Percentiles rank a stretch among this genome's conserved stretches.
These are phyloP conservation scores for Nicotiana noctiflora DNA, from an alignment of 257 asterid species.

Conservation along the genomic window DNA sequence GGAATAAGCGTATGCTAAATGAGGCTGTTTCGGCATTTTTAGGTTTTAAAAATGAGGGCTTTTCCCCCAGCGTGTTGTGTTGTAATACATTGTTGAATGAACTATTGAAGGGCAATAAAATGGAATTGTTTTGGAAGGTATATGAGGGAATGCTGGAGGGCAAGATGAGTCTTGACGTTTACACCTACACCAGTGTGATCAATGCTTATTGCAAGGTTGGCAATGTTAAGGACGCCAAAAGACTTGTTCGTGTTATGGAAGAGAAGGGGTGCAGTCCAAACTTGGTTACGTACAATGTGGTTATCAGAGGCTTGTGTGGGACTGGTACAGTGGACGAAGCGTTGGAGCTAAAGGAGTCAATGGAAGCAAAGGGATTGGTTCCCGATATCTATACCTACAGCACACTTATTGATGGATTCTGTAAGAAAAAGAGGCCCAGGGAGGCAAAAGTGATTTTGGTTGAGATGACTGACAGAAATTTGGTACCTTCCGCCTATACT, in stretches of 20 bases:
- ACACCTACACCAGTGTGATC: slow-evolving; percentile 56
- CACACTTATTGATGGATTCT: slow-evolving; percentile 53
- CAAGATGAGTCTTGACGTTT: slow-evolving; percentile 42
- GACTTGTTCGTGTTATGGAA: slow-evolving; percentile 55
- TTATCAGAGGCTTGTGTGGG: slow-evolving; percentile 59
- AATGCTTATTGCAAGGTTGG: slow-evolving; percentile 71
- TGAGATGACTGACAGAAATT: slow-evolving; percentile 60
- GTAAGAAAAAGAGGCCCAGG: slow-evolving; percentile 52
- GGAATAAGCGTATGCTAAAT: slow-evolving; percentile 56
- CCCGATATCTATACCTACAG: slow-evolving; percentile 69
- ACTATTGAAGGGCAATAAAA: slow-evolving; percentile 44
- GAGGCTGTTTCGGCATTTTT: slow-evolving; percentile 62
- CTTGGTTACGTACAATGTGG: slow-evolving; percentile 54
- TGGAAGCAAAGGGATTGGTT: slow-evolving; percentile 53
- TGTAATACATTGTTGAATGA: slow-evolving; percentile 82
- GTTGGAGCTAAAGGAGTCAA: slow-evolving; percentile 43
- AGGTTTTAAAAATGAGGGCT: slow-evolving; percentile 32
- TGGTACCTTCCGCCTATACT: slow-evolving; percentile 60
- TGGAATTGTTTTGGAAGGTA: slow-evolving; percentile 70
- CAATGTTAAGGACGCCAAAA: slow-evolving; percentile 47
- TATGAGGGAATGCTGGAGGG: slow-evolving; percentile 47
- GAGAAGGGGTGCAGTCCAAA: slow-evolving; percentile 51
- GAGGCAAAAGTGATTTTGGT: slow-evolving; percentile 57
- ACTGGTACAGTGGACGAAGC: slow-evolving; percentile 57
- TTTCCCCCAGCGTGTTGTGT: slow-evolving; percentile 62